Evolutionary conservation across 768 basidiomycete species (phyloP).

Genomic region (Suillus discolor): DNA sequence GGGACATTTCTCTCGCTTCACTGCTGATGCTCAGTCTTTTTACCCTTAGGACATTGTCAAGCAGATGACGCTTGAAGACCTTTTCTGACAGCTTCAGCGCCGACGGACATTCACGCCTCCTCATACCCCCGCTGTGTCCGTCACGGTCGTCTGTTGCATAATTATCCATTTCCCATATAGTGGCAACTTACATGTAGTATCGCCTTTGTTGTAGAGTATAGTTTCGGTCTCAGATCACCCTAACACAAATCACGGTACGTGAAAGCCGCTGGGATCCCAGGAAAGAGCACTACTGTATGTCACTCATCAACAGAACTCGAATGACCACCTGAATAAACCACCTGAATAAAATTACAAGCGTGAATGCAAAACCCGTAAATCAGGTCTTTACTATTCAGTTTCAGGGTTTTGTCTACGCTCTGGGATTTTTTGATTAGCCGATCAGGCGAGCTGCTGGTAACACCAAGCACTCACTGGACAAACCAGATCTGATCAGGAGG

Average conservation of each 20-base stretch:
- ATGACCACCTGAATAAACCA: neutral
- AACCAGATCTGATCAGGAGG: conserved; percentile 50
- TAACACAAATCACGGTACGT: neutral
- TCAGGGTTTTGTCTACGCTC: neutral
- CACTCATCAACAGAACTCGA: neutral
- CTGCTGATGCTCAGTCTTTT: conserved; percentile 15
- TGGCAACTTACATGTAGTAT: conserved; percentile 8
- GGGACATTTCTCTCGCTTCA: conserved; percentile 23
- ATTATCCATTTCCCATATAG: conserved; percentile 6
- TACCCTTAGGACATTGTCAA: conserved; percentile 88
- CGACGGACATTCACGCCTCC: neutral
- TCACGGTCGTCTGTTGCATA: neutral
- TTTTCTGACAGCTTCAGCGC: conserved; percentile 40
- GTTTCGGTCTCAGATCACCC: neutral
- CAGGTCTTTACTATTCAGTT: neutral
- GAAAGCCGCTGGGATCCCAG: neutral
- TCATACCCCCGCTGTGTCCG: conserved; percentile 6
- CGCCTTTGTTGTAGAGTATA: conserved; percentile 8
- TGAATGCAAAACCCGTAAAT: neutral
- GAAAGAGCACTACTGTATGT: neutral
- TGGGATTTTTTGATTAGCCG: neutral
- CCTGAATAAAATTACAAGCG: neutral
- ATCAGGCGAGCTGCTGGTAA: neutral
- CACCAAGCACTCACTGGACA: conserved; percentile 42
- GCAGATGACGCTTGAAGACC: conserved; percentile 96